These are phyloP conservation scores for Meyerozyma guilliermondii DNA, from an alignment of 1,139 yeast species.

Conservation along the genomic window DNA sequence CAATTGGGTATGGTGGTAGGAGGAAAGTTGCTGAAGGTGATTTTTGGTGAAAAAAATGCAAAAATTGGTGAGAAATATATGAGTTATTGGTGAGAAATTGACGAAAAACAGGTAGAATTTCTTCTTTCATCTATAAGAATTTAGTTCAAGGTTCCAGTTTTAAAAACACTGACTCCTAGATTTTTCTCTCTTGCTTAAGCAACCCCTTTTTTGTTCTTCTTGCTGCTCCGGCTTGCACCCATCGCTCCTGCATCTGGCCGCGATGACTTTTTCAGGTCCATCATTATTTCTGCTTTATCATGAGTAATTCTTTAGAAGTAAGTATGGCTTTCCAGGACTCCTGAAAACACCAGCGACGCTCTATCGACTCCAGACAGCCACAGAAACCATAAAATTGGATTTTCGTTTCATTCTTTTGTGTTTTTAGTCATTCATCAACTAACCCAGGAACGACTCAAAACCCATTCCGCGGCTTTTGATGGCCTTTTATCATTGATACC, in stretches of 20 bases:
- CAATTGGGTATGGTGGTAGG: too few species aligned
- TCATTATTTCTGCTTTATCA: slow-evolving; percentile 7
- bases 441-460: slow-evolving; percentile 69
- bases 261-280: slow-evolving; percentile 7
- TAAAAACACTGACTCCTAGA: too few species aligned
- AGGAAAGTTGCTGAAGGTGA: too few species aligned
- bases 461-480: slow-evolving; percentile 84
- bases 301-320: slow-evolving; percentile 51
- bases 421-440: slow-evolving; percentile 11
- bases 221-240: not conserved
- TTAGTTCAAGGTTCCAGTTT: too few species aligned
- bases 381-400: not conserved
- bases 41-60: too few species aligned
- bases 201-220: too few species aligned
- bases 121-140: too few species aligned
- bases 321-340: slow-evolving; percentile 16
- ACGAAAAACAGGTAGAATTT: too few species aligned
- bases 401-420: not conserved
- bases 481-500: slow-evolving; percentile 89
- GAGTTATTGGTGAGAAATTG: too few species aligned
- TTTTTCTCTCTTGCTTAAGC: too few species aligned
- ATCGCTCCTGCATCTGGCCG: slow-evolving; percentile 9
- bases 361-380: not conserved
- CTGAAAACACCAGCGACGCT: not conserved
- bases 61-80: too few species aligned